Conservation (phyloP, 1,284 basidiomycete genomes). For the Filobasidium uniguttulatum region DNA sequence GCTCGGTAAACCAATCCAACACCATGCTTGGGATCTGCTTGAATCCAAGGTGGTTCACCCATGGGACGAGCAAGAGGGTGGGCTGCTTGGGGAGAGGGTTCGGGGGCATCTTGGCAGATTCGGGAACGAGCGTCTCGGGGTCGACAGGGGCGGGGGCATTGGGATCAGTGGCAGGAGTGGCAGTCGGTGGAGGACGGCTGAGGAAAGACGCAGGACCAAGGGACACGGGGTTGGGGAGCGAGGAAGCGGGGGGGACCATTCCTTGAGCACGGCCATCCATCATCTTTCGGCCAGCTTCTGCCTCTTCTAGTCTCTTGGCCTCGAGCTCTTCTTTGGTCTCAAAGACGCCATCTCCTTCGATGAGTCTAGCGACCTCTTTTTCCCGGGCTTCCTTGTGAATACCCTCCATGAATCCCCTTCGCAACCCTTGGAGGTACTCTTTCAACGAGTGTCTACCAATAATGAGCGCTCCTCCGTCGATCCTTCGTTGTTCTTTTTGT, state of each 20-base stretch:
- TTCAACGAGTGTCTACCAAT: slow-evolving; percentile 87
- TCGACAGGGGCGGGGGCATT: slow-evolving; percentile 20
- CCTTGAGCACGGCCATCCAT: slow-evolving; percentile 2
- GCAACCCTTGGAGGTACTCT: slow-evolving; percentile 80
- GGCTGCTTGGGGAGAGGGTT: slow-evolving; percentile 57
- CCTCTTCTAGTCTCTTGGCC: slow-evolving; percentile 4
- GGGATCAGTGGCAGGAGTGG: slow-evolving; percentile 4
- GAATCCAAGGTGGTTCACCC: slow-evolving; percentile 72
- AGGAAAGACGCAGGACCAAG: slow-evolving; percentile 18
- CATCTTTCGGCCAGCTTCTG: slow-evolving; percentile 8
- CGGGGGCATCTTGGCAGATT: slow-evolving; percentile 42
- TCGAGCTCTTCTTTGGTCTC: slow-evolving; percentile 3
- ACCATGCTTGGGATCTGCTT: slow-evolving; percentile 78
- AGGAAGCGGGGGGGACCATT: not conserved
- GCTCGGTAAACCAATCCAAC: slow-evolving; percentile 81
- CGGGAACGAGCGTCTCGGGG: slow-evolving; percentile 12
- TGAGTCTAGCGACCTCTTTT: slow-evolving; percentile 53
- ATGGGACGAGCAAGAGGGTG: slow-evolving; percentile 75
- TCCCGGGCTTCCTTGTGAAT: slow-evolving; percentile 59
- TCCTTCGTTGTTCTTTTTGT: slow-evolving; percentile 48
- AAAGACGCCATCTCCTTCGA: slow-evolving; percentile 53
- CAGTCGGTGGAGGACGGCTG: slow-evolving; percentile 16
- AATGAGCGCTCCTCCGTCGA: slow-evolving; percentile 70
- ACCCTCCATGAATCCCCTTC: slow-evolving; percentile 68
- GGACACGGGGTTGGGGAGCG: slow-evolving; percentile 7